Base-by-base conservation (phyloP, 345 rosid species). In the Cardiospermum halicacabum region DNA sequence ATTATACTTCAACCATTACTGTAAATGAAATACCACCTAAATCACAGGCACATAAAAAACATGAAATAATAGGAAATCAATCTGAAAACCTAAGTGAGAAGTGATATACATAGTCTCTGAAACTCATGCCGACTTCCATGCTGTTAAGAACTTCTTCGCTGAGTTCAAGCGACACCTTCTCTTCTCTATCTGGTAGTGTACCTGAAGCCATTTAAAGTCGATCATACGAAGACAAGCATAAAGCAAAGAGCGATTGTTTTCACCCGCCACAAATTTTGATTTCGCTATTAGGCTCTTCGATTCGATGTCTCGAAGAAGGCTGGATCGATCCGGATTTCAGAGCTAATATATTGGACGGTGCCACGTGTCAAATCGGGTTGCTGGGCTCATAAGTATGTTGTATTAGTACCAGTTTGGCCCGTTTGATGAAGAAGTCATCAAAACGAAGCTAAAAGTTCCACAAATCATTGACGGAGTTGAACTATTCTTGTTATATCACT, bases 111-210 rank as follows among this genome's bases (percentile, higher is more conserved):
- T 89, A 94, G 76, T 94, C 97, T 72, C 87, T 76, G 50, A 91
- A 94, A 58, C 82, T 82, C 80, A 89, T 83, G 74, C 95, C 95
- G 48, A 84, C 82, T 79, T 91, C 99, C 99, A 94, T 91, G 86
- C 97, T 87, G 78, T 85, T 89, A 39, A 91, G 62, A 60, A 84
- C 83, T 75, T 91, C 97, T 65, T 89, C 97, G 2, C 80, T 82
- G 65, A 94, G 88, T 68, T 93, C 98, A 76, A 93, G 62, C 0
- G 90, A 83, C 11, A 83, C 89, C 65, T 82, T 80, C 16, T 87
- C 91, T 66, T 87, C 94, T 73, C 80, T 83, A 64, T 87, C 93
- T 1, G 79, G 37, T 69, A 60, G 74, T 19, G 72, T 57, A 40
- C 84, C 90, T 78, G 48, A 45, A 34, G 27, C 39, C 65, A 53